These are phyloP conservation scores for Plasmodium inui DNA, from an alignment of 169 alveolate species.

Conservation along the genomic window DNA sequence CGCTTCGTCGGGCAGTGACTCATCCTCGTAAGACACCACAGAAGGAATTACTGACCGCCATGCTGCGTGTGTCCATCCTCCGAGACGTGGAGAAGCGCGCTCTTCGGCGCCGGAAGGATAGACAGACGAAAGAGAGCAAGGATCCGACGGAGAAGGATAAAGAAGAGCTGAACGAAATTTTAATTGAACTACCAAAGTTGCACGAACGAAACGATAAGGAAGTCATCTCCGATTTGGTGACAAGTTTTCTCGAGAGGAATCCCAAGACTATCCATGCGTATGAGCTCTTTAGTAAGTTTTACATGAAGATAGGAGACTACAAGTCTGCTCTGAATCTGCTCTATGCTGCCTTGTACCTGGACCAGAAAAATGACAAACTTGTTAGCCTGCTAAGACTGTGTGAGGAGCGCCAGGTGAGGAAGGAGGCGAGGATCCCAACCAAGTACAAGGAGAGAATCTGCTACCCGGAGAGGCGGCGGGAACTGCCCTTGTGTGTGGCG, in stretches of 20 bases:
- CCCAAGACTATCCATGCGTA: constrained; percentile 37
- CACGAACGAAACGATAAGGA: constrained; percentile 20
- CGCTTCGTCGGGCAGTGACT: neutral
- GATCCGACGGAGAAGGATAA: neutral
- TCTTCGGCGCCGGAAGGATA: neutral
- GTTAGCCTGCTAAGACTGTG: constrained; percentile 4
- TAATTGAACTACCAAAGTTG: constrained; percentile 42
- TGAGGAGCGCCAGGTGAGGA: constrained; percentile 32
- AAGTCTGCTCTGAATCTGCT: constrained; percentile 13
- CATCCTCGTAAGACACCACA: neutral
- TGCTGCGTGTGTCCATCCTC: constrained; percentile 17
- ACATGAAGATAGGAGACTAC: constrained; percentile 15
- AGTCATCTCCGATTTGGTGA: constrained; percentile 12
- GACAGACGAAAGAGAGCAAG: neutral
- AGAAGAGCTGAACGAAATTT: constrained; percentile 26
- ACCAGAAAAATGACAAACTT: constrained; percentile 10
- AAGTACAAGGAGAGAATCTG: constrained; percentile 29
- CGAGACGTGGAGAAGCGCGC: constrained; percentile 15
- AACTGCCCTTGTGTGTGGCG: neutral
- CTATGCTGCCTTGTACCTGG: constrained; percentile 52
- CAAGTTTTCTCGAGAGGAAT: constrained; percentile 8
- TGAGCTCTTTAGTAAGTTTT: constrained; percentile 15
- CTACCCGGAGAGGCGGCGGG: constrained; percentile 8
- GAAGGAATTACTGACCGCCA: neutral
- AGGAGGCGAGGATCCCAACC: constrained; percentile 9